These are phyloP conservation scores for Psidium friedrichsthalianum DNA, from an alignment of 345 rosid species.

Conservation along the genomic window DNA sequence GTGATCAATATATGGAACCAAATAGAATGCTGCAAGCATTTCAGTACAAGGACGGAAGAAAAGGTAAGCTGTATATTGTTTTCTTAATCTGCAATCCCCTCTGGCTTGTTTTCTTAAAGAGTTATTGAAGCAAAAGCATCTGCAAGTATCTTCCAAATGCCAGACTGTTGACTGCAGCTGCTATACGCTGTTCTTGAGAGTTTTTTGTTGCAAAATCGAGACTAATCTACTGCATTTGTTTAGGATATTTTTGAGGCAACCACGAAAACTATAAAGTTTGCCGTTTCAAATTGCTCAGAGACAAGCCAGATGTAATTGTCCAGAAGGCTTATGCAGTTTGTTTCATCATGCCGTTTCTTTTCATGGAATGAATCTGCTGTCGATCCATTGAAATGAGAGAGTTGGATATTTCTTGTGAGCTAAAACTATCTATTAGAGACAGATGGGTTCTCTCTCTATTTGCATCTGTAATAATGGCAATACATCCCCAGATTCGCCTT, in stretches of 20 bases:
- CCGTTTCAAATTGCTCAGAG: constrained; percentile 54
- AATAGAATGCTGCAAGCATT: constrained; percentile 32
- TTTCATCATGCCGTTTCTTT: constrained; percentile 37
- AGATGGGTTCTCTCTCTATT: constrained; percentile 60
- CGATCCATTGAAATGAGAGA: constrained; percentile 15
- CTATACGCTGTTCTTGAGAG: background rate
- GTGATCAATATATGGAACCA: constrained; percentile 54
- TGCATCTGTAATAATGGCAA: constrained; percentile 66
- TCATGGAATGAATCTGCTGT: constrained; percentile 30
- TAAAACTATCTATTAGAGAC: constrained; percentile 36
- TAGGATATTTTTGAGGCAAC: constrained; percentile 68
- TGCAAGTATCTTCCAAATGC: background rate
- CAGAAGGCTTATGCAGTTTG: constrained; percentile 46
- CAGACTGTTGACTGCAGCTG: background rate
- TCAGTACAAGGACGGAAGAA: constrained; percentile 14
- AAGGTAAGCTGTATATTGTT: constrained; percentile 23
- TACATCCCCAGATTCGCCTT: constrained; percentile 41
- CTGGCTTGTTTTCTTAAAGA: background rate
- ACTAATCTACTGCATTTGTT: constrained; percentile 2
- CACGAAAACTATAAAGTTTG: constrained; percentile 50
- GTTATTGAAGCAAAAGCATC: background rate
- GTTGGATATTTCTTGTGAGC: constrained; percentile 14
- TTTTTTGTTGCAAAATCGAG: background rate
- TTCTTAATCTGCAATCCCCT: background rate
- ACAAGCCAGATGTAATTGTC: constrained; percentile 55